A percentile compares a stretch with the other conserved stretches of the same genome.
Evolutionary conservation across 2,329 filamentous ascomycete species (phyloP).

Genomic region (Hymenoscyphus albidus): DNA sequence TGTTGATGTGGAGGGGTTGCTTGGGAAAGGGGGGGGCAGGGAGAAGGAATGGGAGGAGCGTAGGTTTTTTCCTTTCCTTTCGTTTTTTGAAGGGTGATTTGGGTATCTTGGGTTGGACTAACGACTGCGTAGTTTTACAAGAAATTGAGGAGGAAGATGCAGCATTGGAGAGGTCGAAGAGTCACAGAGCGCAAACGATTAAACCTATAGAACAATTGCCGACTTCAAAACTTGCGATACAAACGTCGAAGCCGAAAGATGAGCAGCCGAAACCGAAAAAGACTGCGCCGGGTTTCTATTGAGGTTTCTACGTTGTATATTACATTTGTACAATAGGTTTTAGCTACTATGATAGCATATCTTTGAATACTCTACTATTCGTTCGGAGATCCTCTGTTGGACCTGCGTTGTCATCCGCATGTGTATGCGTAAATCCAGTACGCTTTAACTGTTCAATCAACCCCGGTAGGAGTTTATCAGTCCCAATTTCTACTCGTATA

Average conservation of each 20-base stretch:
- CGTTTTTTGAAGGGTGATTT: not conserved
- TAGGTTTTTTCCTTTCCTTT: slow-evolving; percentile 38
- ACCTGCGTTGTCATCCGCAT: slow-evolving; percentile 32
- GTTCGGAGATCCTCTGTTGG: slow-evolving; percentile 20
- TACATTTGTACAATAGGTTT: slow-evolving; percentile 26
- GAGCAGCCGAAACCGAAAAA: slow-evolving; percentile 4
- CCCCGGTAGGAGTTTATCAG: slow-evolving; percentile 53
- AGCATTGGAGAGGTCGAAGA: slow-evolving; percentile 36
- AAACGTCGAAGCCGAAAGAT: not conserved
- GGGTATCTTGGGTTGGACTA: not conserved
- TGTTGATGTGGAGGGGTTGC: slow-evolving; percentile 76
- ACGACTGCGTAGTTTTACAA: slow-evolving; percentile 50
- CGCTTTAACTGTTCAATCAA: slow-evolving; percentile 48
- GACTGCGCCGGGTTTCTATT: slow-evolving; percentile 5
- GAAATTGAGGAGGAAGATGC: slow-evolving; percentile 64
- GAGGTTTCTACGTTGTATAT: slow-evolving; percentile 20
- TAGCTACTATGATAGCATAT: slow-evolving; percentile 52
- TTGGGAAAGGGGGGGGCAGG: slow-evolving; percentile 72
- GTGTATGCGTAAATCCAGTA: slow-evolving; percentile 26
- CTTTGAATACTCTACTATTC: slow-evolving; percentile 47
- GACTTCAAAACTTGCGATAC: not conserved
- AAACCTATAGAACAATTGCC: not conserved
- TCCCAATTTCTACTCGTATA: slow-evolving; percentile 55
- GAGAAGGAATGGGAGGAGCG: slow-evolving; percentile 89
- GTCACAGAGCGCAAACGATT: slow-evolving; percentile 24